A percentile compares a stretch with the other conserved stretches of the same genome.
phyloP scores from a whole-genome alignment of 306 rosid genomes.

The Vachellia pachyceras region DNA sequence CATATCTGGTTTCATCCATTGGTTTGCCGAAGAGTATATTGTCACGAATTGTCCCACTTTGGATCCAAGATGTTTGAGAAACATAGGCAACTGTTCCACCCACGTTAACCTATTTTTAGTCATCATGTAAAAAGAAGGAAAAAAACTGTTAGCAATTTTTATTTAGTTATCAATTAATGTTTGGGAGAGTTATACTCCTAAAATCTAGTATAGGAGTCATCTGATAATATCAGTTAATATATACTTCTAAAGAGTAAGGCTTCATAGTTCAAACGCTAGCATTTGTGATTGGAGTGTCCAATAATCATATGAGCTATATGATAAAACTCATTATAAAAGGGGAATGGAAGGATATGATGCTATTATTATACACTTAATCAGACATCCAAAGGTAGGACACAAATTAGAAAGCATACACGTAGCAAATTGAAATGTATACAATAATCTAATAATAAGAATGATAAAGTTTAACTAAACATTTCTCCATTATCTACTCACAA shows the following conservation, averaged over 20 bases:
- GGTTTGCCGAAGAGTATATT: constrained; percentile 77
- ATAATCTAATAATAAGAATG: background rate
- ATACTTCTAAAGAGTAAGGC: background rate
- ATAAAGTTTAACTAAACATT: background rate
- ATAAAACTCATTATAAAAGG: background rate
- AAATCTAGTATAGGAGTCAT: background rate
- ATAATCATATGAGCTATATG: too few relatives aligned
- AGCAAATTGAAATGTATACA: background rate
- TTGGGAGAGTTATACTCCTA: background rate
- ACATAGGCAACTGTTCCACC: constrained; percentile 71
- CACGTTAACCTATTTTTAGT: constrained; percentile 57
- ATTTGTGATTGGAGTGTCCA: background rate
- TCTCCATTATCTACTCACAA: background rate
- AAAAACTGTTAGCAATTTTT: constrained; percentile 1
- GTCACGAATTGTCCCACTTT: constrained; percentile 77
- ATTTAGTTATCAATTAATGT: background rate
- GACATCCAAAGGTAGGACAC: background rate
- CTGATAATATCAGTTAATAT: background rate
- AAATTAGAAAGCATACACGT: background rate
- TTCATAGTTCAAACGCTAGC: background rate
- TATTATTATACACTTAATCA: background rate
- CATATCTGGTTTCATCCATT: constrained; percentile 63
- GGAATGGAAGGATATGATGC: background rate
- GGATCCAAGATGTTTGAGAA: constrained; percentile 85
- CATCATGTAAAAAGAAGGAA: constrained; percentile 4